Conservation (phyloP, 371 early-diverging fungal genomes). For the Rhizomucor pusillus region DNA sequence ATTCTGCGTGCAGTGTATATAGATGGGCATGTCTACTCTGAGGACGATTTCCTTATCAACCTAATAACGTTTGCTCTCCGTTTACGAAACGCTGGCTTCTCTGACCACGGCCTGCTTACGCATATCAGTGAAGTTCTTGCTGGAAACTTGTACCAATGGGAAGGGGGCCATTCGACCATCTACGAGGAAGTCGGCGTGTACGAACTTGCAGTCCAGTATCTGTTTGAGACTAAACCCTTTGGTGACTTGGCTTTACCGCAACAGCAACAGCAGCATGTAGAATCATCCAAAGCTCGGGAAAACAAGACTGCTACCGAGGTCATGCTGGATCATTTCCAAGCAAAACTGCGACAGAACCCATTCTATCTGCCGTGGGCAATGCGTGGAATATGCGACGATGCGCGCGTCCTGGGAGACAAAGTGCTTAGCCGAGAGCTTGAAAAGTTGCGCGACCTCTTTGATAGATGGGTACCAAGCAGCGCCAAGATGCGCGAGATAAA, state of each 20-base stretch:
- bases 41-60: constrained; percentile 83
- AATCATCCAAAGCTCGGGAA: too few species aligned
- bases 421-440: constrained; percentile 58
- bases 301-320: constrained; percentile 9
- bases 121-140: constrained; percentile 85
- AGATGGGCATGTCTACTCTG: constrained; percentile 72
- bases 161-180: constrained; percentile 91
- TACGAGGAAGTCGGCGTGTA: constrained; percentile 91
- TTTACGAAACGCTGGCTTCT: constrained; percentile 81
- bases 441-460: constrained; percentile 59
- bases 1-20: constrained; percentile 90
- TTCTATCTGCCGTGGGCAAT: constrained; percentile 91
- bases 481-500: constrained; percentile 76
- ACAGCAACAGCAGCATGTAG: neutral
- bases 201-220: constrained; percentile 49
- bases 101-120: constrained; percentile 81
- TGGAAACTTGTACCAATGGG: constrained; percentile 86
- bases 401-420: constrained; percentile 53
- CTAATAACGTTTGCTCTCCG: constrained; percentile 82
- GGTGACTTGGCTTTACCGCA: constrained; percentile 12
- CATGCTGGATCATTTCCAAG: constrained; percentile 42
- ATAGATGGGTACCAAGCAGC: constrained; percentile 78
- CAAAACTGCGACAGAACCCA: constrained; percentile 71
- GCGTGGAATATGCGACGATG: constrained; percentile 74
- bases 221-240: constrained; percentile 41